These are phyloP conservation scores for Aspergillus funiculosus DNA, from an alignment of 495 filamentous ascomycete species.

Conservation along the genomic window DNA sequence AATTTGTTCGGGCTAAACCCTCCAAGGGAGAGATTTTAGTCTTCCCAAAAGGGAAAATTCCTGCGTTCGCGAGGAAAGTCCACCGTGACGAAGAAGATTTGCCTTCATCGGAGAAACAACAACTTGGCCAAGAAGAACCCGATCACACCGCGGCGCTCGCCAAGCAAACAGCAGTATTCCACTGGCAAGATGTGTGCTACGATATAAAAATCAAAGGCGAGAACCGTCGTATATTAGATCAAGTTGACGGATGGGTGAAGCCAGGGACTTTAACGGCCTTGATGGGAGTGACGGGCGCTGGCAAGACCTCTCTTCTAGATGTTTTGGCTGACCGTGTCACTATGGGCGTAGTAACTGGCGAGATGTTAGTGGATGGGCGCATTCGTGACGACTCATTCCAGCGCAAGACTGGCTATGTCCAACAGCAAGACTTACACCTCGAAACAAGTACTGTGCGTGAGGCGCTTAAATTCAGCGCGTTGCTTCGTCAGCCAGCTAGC, in stretches of 20 bases:
- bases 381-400: slow-evolving; percentile 75
- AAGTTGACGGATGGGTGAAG: slow-evolving; percentile 87
- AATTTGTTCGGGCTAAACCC: slow-evolving; percentile 68
- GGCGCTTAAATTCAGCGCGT: slow-evolving; percentile 74
- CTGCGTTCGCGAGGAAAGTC: slow-evolving; percentile 53
- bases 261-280: slow-evolving; percentile 86
- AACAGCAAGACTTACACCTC: slow-evolving; percentile 89
- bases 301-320: slow-evolving; percentile 54
- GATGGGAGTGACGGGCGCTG: slow-evolving; percentile 63
- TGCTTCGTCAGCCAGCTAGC: slow-evolving; percentile 73
- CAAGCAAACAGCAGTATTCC: slow-evolving; percentile 69
- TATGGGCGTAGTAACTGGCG: slow-evolving; percentile 79
- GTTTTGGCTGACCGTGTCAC: slow-evolving; percentile 66
- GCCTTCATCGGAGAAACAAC: slow-evolving; percentile 35
- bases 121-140: slow-evolving; percentile 1
- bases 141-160: slow-evolving; percentile 25
- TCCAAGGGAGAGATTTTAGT: slow-evolving; percentile 87
- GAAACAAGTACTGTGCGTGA: slow-evolving; percentile 77
- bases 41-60: slow-evolving; percentile 71
- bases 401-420: slow-evolving; percentile 86
- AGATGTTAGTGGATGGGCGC: slow-evolving; percentile 78
- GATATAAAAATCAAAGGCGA: slow-evolving; percentile 83
- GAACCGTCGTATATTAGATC: slow-evolving; percentile 67
- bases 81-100: slow-evolving; percentile 24
- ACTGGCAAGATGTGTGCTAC: slow-evolving; percentile 81